Evolutionary conservation across 345 rosid species (phyloP), one percentile per base, ranked within the genome.

Genomic region (Citrus hindsii): DNA sequence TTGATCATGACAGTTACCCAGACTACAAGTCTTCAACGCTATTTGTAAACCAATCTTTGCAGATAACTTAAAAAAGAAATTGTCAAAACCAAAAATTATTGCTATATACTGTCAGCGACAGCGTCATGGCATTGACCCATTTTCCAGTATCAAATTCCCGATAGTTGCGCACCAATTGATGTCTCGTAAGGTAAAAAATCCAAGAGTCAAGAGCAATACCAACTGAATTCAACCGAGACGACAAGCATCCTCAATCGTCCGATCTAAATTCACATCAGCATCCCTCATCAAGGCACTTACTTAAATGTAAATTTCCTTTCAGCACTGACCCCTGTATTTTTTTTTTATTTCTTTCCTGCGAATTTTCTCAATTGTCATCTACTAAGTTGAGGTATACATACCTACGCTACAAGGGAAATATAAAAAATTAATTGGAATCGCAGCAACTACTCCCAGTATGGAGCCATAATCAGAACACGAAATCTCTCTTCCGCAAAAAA

Each of bases 221-320:
- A 0, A 63, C 63, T 69, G 71, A 62, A 64, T 12, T 7, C 27
- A 4, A 58, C 62, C 62, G 3, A 22, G 51, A 2, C 64, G 25
- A 25, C 35, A 38, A 60, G 19, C 77, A 79, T 75, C 74, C 64
- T 48, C 68, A 68, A 64, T 81, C 85, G 81, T 85, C 80, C 51
- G 78, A 81, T 81, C 32, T 22, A 42, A 28, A 73, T 25, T 22
- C 67, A 73, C 25, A 35, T 8, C 28, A 60, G 16, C 18, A 7
- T 9, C 9, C 19, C 25, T 25, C 35, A 2, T 48, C 22, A 12
- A 35, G 67, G n/a, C 48, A 53, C 14, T 75, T 69, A 12, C 55
- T 65, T 75, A 19, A 80, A 80, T 61, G 51, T 46, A 46, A 46
- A 10, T 46, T 46, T 12, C 18, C 18, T 46, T 12, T 12, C 4